Conservation (phyloP, 805 yeast species). For the Peterozyma toletana region DNA sequence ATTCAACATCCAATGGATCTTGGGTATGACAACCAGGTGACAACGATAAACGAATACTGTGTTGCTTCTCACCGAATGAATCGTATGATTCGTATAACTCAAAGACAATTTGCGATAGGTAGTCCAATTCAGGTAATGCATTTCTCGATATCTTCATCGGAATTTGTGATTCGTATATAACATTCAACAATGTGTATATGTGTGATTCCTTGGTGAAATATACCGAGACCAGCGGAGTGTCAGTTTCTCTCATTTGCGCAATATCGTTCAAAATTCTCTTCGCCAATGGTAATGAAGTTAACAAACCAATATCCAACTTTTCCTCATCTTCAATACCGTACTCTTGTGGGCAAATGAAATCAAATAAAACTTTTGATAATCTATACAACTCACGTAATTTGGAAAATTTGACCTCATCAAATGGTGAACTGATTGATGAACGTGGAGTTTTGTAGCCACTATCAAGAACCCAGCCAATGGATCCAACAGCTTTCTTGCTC, state of each 20-base stretch:
- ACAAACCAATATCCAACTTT: constrained; percentile 89
- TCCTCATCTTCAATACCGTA: constrained; percentile 95
- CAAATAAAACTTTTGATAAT: constrained; percentile 88
- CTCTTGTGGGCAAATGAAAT: constrained; percentile 97
- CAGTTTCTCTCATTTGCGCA: constrained; percentile 68
- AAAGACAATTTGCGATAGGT: constrained; percentile 87
- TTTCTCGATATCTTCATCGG: constrained; percentile 96
- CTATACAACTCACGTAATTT: constrained; percentile 83
- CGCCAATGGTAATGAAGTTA: constrained; percentile 91
- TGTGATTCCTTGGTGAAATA: constrained; percentile 97
- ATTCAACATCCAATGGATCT: constrained; percentile 93
- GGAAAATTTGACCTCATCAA: constrained; percentile 75
- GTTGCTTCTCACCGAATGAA: constrained; percentile 64
- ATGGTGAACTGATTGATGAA: constrained; percentile 33
- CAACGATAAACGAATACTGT: constrained; percentile 82
- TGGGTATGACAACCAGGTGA: constrained; percentile 99
- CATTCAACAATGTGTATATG: constrained; percentile 86
- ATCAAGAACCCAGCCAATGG: constrained; percentile 63
- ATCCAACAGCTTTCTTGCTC: constrained; percentile 41
- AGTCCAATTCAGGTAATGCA: constrained; percentile 94
- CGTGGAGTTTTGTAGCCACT: constrained; percentile 18
- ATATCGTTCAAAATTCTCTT: constrained; percentile 80
- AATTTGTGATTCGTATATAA: constrained; percentile 82
- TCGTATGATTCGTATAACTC: constrained; percentile 85
- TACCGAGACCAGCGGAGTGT: constrained; percentile 76